Base-by-base conservation (phyloP, 2,329 filamentous ascomycete species). In the Monosporascus cannonballus region DNA sequence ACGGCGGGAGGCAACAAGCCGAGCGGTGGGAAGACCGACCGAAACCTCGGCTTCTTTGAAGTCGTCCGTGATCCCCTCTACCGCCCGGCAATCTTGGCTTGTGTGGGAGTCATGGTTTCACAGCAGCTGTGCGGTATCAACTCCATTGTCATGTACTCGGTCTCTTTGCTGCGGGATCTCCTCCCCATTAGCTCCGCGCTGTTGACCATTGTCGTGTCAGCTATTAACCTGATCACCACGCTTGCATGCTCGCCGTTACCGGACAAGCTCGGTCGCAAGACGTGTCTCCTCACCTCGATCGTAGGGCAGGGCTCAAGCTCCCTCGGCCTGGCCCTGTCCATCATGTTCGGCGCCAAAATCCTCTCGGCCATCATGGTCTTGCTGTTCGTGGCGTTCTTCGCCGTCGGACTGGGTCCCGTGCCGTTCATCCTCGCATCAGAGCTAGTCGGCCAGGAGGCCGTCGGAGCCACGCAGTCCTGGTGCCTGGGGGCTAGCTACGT, bases 81-180 rank as follows among this genome's bases (percentile, higher is more conserved):
- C 62, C 81, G 86, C 3, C 85, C 84, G 0, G 87, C 87, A 50
- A 85, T 95, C 51, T 78, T 94, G 54, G 90, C 92, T 4, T 89
- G 96, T 3, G 80, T 96, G 14, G 91, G 90, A 1, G 86, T 96
- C 60, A 96, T 97, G 92, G 79, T 92, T 54, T 87, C 89, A 1
- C 94, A 97, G 68, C 94, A 99, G 69, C 78, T 96, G 38, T 93
- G 89, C 54, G 93, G 90, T 47, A 93, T 97, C 73, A 97, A 99
- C 79, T 93, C 88, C 54, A 93, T 97, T 65, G 88, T 97, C 71
- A 96, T 99, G 92, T 99, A 99, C 71, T 96, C 92, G 2, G 94
- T 97, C 6, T 91, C 89, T 1, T 83, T 99, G 1, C 80, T 99
- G 15, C 84, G 87, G 34, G 84, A 85, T 57, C 80, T 97, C 2